phyloP scores from a whole-genome alignment of 176 grass and related monocot genomes.

The Bromus sterilis region DNA sequence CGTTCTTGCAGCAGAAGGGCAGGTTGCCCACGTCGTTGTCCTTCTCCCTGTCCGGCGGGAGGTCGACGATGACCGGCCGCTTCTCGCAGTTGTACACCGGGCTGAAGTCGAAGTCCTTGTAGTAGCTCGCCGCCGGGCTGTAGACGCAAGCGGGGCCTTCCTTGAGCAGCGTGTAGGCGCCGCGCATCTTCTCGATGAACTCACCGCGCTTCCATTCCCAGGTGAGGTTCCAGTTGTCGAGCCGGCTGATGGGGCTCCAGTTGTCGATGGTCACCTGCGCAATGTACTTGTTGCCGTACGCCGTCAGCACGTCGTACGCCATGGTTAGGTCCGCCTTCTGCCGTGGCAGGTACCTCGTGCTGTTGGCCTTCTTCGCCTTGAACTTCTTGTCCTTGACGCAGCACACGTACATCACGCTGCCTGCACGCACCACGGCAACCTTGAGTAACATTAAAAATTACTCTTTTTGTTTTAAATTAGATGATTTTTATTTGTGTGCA shows the following conservation, averaged over 20 bases:
- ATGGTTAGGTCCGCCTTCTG: constrained; percentile 75
- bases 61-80: constrained; percentile 82
- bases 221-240: constrained; percentile 96
- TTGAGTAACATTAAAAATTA: too few relatives aligned
- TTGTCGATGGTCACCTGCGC: constrained; percentile 92
- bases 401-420: constrained; percentile 74
- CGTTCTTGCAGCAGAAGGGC: constrained; percentile 93
- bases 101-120: constrained; percentile 72
- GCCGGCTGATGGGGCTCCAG: constrained; percentile 71
- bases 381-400: constrained; percentile 70
- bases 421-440: not conserved
- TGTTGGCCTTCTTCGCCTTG: constrained; percentile 52
- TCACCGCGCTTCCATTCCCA: constrained; percentile 97
- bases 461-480: too few relatives aligned
- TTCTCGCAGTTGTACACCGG: constrained; percentile 75
- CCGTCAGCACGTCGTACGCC: constrained; percentile 74
- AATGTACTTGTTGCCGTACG: constrained; percentile 64
- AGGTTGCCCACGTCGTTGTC: constrained; percentile 68
- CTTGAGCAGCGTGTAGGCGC: constrained; percentile 69
- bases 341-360: constrained; percentile 30
- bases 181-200: constrained; percentile 79
- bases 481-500: too few relatives aligned
- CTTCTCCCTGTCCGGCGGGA: constrained; percentile 76
- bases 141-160: constrained; percentile 63
- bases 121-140: constrained; percentile 55